These are phyloP conservation scores for Anisogramma anomala DNA, from an alignment of 2,329 filamentous ascomycete species.

Conservation along the genomic window DNA sequence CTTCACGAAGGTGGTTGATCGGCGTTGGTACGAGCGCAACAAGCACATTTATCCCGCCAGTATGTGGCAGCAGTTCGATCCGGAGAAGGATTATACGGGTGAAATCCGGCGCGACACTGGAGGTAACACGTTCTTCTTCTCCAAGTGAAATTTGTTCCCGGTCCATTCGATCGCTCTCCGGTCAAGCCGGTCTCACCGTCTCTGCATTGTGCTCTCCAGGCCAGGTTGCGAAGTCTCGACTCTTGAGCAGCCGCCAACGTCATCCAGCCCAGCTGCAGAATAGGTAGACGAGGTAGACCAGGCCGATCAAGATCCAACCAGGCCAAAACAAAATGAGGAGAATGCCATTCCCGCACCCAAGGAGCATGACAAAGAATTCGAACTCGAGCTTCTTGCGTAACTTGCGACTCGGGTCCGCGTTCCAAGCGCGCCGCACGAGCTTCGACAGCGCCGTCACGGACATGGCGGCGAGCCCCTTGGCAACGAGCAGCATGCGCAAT, in stretches of 20 bases:
- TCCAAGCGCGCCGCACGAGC: constrained; percentile 25
- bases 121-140: constrained; percentile 90
- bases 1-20: constrained; percentile 86
- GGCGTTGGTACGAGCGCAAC: constrained; percentile 92
- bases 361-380: constrained; percentile 39
- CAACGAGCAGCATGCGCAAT: constrained; percentile 21
- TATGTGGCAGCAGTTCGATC: constrained; percentile 90
- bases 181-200: neutral
- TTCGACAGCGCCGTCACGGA: constrained; percentile 10
- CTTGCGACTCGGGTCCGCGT: constrained; percentile 24
- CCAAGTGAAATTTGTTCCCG: constrained; percentile 25
- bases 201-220: neutral
- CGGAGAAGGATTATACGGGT: constrained; percentile 70
- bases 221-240: neutral
- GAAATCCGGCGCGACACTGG: constrained; percentile 71
- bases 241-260: constrained; percentile 3
- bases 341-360: constrained; percentile 38
- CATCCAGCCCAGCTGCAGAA: constrained; percentile 17
- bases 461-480: constrained; percentile 13
- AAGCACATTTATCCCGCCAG: constrained; percentile 98
- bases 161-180: neutral
- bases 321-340: constrained; percentile 45
- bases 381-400: constrained; percentile 37
- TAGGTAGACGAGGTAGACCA: constrained; percentile 26
- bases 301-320: constrained; percentile 39